Percentiles rank a stretch among this genome's conserved stretches.
These are phyloP conservation scores for Nannochloris sp. DNA, from an alignment of 139 green algal genomes.

Conservation along the genomic window DNA sequence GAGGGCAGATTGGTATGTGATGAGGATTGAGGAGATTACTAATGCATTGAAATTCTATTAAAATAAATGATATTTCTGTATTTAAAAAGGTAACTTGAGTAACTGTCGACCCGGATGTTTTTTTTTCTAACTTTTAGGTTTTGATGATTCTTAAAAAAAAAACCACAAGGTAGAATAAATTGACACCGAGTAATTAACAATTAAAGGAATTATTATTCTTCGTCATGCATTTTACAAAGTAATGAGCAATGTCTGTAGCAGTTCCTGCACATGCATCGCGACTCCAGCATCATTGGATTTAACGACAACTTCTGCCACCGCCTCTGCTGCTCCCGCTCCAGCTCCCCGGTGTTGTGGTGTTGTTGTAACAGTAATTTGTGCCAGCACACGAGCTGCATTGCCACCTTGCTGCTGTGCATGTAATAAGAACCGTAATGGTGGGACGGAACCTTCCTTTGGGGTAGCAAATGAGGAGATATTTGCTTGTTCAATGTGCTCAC, in stretches of 20 bases:
- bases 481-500: conserved; percentile 24
- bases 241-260: conserved; percentile 23
- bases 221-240: conserved; percentile 1
- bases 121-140: no score
- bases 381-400: conserved; percentile 1
- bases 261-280: conserved; percentile 7
- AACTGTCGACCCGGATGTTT: no score
- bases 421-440: conserved; percentile 21
- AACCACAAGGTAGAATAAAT: no score
- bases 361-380: conserved; percentile 13
- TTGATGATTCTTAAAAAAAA: no score
- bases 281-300: not conserved
- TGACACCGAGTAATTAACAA: no score
- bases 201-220: no score
- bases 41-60: conserved; percentile 24
- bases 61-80: not conserved
- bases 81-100: not conserved
- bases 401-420: conserved; percentile 8
- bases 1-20: conserved; percentile 90
- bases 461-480: conserved; percentile 19
- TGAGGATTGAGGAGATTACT: conserved; percentile 44
- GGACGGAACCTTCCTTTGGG: conserved; percentile 5
- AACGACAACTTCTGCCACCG: conserved; percentile 1
- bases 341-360: no score
- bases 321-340: not conserved